Percentiles rank a stretch among this genome's conserved stretches.
These are phyloP conservation scores for Dactylellina cionopaga DNA, from an alignment of 2,329 filamentous ascomycete species.

Conservation along the genomic window DNA sequence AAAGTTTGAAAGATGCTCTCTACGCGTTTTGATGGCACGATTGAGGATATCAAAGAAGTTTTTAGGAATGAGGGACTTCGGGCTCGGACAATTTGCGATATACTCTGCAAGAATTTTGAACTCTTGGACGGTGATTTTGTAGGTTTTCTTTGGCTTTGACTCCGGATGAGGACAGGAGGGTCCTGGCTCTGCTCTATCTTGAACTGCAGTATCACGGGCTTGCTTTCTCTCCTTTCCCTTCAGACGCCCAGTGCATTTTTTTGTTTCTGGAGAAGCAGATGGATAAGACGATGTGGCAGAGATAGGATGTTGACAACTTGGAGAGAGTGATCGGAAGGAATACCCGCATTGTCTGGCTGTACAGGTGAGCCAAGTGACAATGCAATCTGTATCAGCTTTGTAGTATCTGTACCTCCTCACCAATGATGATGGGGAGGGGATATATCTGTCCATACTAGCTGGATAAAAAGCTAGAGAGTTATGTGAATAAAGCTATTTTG, in stretches of 20 bases:
- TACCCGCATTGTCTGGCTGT: background rate
- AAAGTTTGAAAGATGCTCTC: background rate
- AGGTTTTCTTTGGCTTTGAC: background rate
- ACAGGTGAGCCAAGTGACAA: background rate
- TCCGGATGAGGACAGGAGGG: background rate
- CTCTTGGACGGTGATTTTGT: background rate
- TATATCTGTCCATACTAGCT: too few species aligned
- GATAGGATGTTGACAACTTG: background rate
- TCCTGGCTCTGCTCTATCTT: background rate
- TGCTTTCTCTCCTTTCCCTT: background rate
- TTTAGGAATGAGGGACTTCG: background rate
- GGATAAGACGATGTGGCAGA: background rate
- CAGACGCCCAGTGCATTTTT: background rate
- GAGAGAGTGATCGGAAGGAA: background rate
- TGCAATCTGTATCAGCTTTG: background rate
- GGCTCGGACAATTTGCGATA: background rate
- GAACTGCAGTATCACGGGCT: background rate
- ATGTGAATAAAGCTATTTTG: too few species aligned
- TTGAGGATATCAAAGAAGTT: background rate
- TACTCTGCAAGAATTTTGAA: constrained; percentile 1
- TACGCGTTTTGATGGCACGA: background rate
- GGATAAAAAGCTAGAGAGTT: too few species aligned
- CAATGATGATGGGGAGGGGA: background rate
- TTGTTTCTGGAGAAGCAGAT: too few species aligned
- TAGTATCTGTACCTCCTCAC: background rate